Conservation (phyloP, 768 basidiomycete species). For the Podaxis rugospora region DNA sequence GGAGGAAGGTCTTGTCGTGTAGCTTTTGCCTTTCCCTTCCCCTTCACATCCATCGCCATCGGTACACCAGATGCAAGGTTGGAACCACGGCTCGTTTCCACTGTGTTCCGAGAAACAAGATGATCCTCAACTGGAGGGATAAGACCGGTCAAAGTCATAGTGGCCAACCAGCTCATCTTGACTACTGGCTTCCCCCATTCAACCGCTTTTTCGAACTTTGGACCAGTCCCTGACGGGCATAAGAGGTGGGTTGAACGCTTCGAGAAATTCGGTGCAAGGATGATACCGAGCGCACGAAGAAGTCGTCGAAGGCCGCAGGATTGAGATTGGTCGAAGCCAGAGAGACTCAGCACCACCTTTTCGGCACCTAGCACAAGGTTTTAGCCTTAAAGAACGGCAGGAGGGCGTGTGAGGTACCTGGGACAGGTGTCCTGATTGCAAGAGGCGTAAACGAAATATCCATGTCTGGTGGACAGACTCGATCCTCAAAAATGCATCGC, state of each 20-base stretch:
- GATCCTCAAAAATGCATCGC: conserved; percentile 71
- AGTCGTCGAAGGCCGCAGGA: conserved; percentile 62
- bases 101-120: conserved; percentile 20
- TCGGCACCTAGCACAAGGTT: conserved; percentile 42
- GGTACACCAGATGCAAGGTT: background rate
- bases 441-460: conserved; percentile 73
- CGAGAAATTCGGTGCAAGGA: conserved; percentile 53
- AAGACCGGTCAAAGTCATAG: conserved; percentile 48
- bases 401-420: conserved; percentile 34
- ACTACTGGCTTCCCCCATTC: conserved; percentile 82
- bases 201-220: conserved; percentile 72
- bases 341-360: conserved; percentile 57
- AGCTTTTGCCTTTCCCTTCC: conserved; percentile 27
- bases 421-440: conserved; percentile 49
- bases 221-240: conserved; percentile 64
- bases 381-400: background rate
- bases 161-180: conserved; percentile 62
- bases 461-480: conserved; percentile 62
- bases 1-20: conserved; percentile 11
- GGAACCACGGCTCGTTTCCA: background rate
- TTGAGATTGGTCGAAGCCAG: conserved; percentile 72
- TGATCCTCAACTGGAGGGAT: conserved; percentile 35
- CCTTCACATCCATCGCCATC: conserved; percentile 18
- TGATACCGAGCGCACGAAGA: conserved; percentile 60
- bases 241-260: conserved; percentile 75